Evolutionary conservation across 2,329 filamentous ascomycete genomes (phyloP), one percentile per base, ranked within the genome.

Genomic region (Pseudopithomyces maydicus): DNA sequence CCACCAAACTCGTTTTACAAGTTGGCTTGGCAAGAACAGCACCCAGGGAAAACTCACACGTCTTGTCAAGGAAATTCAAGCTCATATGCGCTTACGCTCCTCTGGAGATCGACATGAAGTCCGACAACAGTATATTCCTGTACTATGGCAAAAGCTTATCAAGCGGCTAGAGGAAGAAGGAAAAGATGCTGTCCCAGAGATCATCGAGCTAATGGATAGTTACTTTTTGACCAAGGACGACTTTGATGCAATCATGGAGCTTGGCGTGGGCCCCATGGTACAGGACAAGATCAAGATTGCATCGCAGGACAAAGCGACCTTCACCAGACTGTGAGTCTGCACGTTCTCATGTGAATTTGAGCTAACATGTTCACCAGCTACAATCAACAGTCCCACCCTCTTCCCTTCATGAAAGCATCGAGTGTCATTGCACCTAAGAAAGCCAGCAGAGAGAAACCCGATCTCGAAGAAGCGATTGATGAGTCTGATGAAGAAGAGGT

Each of bases 211-310:
- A 52, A 98, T 99, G 95, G 95, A 99, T 72, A 92, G 89, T 72
- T 99, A 99, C 78, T 99, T 89, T 76, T 81, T 99, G 55, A 98
- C 95, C 0, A 89, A 90, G 60, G 95, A 99, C 22, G 95, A 99
- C 73, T 96, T 94, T 75, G 95, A 99, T 72, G 90, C 88, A 10
- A 92, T 99, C 67, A 83, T 92, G 74, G 95, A 99, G 78, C 84
- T 99, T 22, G 94, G 93, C 6, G 85, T 99, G 14, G 95, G 94
- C 4, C 86, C 88, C 1, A 93, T 96, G 83, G 84, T 88, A 60
- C 87, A 93, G 76, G 88, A 88, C 17, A 80, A 80, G 1, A 83
- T 96, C 64, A 90, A 88, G 58, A 89, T 98, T 51, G 92, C 97
- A 55, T 82, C 89, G 2, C 90, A 93, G 77, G 90, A 92, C 20